Evolutionary conservation across 257 asterid genomes (phyloP), one percentile per base, ranked within the genome.

Genomic region (Solanum etuberosum): DNA sequence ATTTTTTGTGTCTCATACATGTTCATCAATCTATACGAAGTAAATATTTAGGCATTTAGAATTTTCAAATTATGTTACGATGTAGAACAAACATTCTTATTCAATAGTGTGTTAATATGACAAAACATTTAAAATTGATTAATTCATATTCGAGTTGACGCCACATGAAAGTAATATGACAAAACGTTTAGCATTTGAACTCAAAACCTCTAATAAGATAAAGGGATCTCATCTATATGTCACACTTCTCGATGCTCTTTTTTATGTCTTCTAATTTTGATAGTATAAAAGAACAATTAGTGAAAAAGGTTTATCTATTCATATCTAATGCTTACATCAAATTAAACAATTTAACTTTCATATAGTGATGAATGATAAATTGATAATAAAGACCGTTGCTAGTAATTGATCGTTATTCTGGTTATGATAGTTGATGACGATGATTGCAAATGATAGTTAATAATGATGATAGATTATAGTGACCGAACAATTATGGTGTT

Each of bases 101-200:
- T 70, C 7, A 32, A 18, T 16, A 32, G 0, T 20, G 11, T 32
- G 3, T 54, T 54, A 18, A 54, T 18, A 54, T 54, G n/a, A 54
- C 0, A 54, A 54, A 51, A 61, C 5, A 73, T 21, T 73, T 35
- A 18, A 73, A 74, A 76, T 13, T 40, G 1, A 40, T 3, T n/a
- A 14, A 77, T 77, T 77, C 40, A 1, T 7, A n/a, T 40, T 38
- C 5, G 0, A n/a, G 11, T 1, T 20, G 0, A 1, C 0, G 6
- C 1, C 0, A 0, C 0, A 3, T 74, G 2, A 0, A 38, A 21
- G 3, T 12, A 74, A 14, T 74, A 37, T 11, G 20, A 14, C 3
- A 7, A 73, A 74, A 11, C 21, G 0, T 8, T 74, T 23, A 3
- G 0, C 8, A 16, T 70, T 70, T 8, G 13, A 35, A 72, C 1